These are phyloP conservation scores for Ustilago cynodontis DNA, from an alignment of 1,284 basidiomycete species.

Conservation along the genomic window DNA sequence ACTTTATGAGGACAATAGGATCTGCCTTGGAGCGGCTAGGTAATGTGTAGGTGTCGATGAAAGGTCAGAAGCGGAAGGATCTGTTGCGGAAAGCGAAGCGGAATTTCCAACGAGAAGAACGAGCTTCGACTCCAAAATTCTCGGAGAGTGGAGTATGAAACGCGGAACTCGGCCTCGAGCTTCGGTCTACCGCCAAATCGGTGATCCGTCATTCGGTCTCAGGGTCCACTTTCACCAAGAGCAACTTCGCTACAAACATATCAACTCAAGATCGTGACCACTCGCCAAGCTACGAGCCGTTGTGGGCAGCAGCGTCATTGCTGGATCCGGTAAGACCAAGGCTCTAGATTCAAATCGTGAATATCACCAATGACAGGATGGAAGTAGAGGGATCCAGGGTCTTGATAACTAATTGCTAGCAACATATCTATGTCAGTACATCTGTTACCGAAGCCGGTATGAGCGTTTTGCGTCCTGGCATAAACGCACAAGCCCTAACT, in stretches of 20 bases:
- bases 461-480: no score
- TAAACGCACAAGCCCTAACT: no score
- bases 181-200: background rate
- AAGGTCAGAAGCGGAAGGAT: background rate
- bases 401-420: no score
- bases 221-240: background rate
- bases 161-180: conserved; percentile 12
- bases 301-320: no score
- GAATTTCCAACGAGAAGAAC: conserved; percentile 1
- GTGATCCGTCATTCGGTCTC: background rate
- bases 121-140: conserved; percentile 12
- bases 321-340: no score
- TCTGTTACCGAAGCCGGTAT: no score
- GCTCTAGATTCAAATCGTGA: no score
- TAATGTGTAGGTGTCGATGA: background rate
- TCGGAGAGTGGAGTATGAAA: conserved; percentile 13
- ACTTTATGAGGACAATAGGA: background rate
- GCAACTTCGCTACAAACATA: background rate
- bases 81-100: background rate
- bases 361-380: no score
- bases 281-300: no score
- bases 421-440: no score
- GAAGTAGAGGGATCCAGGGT: no score
- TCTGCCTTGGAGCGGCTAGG: background rate
- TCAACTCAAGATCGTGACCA: no score